Evolutionary conservation across 108 stramenopile species (phyloP), one percentile per base, ranked within the genome.

Genomic region (Aurantiochytrium sp.): DNA sequence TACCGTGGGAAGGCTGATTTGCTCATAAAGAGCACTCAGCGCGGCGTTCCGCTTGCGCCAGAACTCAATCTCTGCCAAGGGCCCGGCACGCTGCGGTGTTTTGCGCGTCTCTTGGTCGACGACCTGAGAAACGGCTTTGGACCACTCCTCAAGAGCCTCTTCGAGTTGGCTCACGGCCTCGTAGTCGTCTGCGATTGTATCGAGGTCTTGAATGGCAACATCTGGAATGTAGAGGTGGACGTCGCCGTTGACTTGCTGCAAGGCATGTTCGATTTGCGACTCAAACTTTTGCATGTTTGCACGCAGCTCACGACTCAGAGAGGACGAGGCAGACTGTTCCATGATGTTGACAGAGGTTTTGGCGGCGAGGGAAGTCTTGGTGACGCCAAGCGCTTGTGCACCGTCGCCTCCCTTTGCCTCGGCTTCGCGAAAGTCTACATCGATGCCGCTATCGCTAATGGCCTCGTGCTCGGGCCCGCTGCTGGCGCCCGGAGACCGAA

Each of bases 11-110:
- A 92, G 72, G 44, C 93, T 92, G 89, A 95, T 92, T 88, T 95
- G 95, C 88, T 95, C 94, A 60, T 92, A 95, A 14, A 95, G 91
- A 6, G 94, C 93, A n/a, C 93, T 92, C 19, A 95, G 92, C 16
- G 93, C 92, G 35, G 94, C 93, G 88, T 95, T 94, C 21, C 94
- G 91, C 25, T 91, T 73, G 21, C 94, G 72, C 95, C 95, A 95
- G 72, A 93, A 95, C 55, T 95, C 94, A 28, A 95, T 92, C 87
- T 95, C 95, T 1, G 93, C 94, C 44, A 94, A 76, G 1, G 94
- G 94, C 4, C 94, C 93, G 45, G 87, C 71, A 28, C 91, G 88
- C n/a, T 58, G 88, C 23, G 91, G 87, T 4, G 59, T 6, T 55
- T 90, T 89, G 59, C 21, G 21, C 44, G 21, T 89, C 87, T 94